Percentiles rank a stretch among this genome's conserved stretches.
These are phyloP conservation scores for Nannizzia gypsea DNA, from an alignment of 2,329 filamentous ascomycete species.

Conservation along the genomic window DNA sequence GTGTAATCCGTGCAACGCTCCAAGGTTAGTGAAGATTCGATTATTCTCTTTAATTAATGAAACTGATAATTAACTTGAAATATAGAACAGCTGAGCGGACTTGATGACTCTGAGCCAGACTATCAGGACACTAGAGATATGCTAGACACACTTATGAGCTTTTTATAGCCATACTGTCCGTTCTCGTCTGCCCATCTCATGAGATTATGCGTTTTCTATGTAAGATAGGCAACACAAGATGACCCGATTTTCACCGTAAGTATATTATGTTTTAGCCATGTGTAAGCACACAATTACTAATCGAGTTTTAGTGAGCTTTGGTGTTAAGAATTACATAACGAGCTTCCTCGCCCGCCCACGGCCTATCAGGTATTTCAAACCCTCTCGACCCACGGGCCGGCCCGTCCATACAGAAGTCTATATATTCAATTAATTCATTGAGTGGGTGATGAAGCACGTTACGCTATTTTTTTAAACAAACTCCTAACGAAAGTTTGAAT, in stretches of 20 bases:
- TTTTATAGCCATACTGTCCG: slow-evolving; percentile 16
- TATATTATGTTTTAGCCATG: not conserved
- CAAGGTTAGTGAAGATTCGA: slow-evolving; percentile 37
- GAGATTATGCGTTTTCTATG: not conserved
- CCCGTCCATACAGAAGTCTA: too few species aligned
- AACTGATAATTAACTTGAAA: slow-evolving; percentile 9
- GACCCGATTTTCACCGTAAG: not conserved
- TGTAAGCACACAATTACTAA: too few species aligned
- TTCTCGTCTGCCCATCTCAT: not conserved
- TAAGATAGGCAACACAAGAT: not conserved
- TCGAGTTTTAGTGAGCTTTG: too few species aligned
- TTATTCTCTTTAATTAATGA: not conserved
- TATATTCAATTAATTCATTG: too few species aligned
- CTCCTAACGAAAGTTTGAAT: too few species aligned
- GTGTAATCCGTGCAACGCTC: slow-evolving; percentile 54
- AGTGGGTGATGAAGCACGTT: too few species aligned
- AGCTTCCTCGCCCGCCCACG: too few species aligned
- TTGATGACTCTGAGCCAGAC: slow-evolving; percentile 45
- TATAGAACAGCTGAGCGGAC: slow-evolving; percentile 49
- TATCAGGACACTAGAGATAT: slow-evolving; percentile 50
- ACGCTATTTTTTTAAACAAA: too few species aligned
- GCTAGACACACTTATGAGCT: slow-evolving; percentile 46
- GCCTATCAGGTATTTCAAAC: too few species aligned
- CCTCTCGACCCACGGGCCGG: too few species aligned
- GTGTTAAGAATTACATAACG: too few species aligned